Evolutionary conservation across 2,329 filamentous ascomycete genomes (phyloP), one percentile per base, ranked within the genome.

Genomic region (Phaeosphaeria sp.): DNA sequence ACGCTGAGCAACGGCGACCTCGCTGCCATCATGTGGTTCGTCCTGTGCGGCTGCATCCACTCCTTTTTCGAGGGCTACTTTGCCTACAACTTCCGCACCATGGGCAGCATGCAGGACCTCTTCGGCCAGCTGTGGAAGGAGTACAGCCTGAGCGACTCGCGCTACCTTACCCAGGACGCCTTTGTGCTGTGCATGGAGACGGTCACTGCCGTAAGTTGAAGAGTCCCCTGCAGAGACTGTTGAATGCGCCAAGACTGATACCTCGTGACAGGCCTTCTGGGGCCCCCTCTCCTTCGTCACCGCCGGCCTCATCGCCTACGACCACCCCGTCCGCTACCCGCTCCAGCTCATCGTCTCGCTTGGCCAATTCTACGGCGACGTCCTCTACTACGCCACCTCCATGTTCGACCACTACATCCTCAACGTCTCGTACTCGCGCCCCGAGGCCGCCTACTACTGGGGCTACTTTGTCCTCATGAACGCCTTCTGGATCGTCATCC

Each of bases 41-140:
- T 89, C 21, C 81, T 94, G 15, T 91, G 89, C 66, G 88, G 87
- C 2, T 87, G 84, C 65, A 82, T 96, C 39, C 93, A 97, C 78
- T 83, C 90, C 54, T 88, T 90, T 71, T 96, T 96, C 75, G 92
- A 96, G 80, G 91, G 89, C 39, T 96, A 96, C 77, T 96, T 92
- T 73, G 83, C 93, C 61, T 76, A 86, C 62, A 87, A 93, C 73
- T 89, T 91, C 74, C 78, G 81, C 21, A 80, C 79, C 22, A 83
- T 97, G 74, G 86, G 88, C 0, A 81, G 84, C 11, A 86, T 86
- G 58, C 89, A 92, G 73, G 87, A 89, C 53, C 79, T 95, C 7
- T 89, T 93, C 55, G 91, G 89, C 2, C 92, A 97, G 80, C 82
- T 96, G 45, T 97, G 93, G 93, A 97, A 97, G 74, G 93, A 97